Evolutionary conservation across 2,329 filamentous ascomycete species (phyloP), one percentile per base, ranked within the genome.

Genomic region (Pseudogymnoascus sp.): DNA sequence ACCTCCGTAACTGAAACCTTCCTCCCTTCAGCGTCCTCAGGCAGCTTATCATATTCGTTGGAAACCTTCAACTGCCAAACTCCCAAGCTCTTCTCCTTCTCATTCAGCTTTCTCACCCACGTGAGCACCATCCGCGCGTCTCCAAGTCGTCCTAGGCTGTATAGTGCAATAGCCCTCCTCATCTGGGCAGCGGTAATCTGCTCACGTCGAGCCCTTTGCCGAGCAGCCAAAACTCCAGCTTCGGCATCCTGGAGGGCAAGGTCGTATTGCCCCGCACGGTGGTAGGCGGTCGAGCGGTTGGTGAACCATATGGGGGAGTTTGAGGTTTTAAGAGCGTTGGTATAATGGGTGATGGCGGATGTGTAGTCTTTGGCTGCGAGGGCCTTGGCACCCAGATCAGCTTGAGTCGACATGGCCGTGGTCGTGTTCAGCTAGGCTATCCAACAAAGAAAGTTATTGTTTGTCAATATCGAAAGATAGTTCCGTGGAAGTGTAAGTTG

Each of bases 161-260:
- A 89, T 25, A 93, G 80, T 9, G 88, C 83, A 11, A 96, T 84
- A 4, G 85, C 89, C 38, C 93, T 85, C 68, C 92, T 85, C 69
- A 94, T 84, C 70, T 97, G 91, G 1, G 90, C 88, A n/a, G 91
- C 84, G 52, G 86, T 81, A 73, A 97, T 91, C 30, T 89, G 81
- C 66, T 91, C 85, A 60, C 89, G 85, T 69, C 87, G 89, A 33
- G 83, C 89, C 41, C 93, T 88, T 65, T 87, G 80, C 25, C 77
- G 78, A 2, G 87, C 88, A 3, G 81, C 76, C 38, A 81, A 75
- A 61, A 89, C 82, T 2, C 86, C 89, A 58, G 81, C 79, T 65
- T 91, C 84, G 38, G 88, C 86, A 74, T 92, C 89, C 39, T 77
- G 78, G 49, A 94, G 82, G 1, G 91, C 89, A 22, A 83, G 80